Evolutionary conservation across 257 asterid genomes (phyloP), one percentile per base, ranked within the genome.

Genomic region (Nicotiana knightiana): DNA sequence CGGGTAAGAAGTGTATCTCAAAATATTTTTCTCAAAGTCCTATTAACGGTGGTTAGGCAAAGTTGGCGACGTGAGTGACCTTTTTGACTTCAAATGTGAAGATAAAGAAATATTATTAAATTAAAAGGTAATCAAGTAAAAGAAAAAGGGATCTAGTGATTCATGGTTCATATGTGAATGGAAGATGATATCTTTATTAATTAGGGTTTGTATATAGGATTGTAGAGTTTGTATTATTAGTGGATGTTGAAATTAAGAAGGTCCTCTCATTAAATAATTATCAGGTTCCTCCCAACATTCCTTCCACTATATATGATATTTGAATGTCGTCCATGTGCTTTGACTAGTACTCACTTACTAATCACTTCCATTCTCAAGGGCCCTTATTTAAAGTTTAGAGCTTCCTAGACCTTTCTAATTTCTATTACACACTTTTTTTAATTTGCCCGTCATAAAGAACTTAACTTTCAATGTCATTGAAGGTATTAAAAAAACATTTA

Each of bases 291-390:
- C 18, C 83, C 58, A 61, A 37, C 63, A 62, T 17, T 64, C 85
- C 54, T 67, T 67, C 77, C 85, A 28, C 32, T 4, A 33, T 18
- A 16, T 39, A n/a, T 70, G n/a, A 70, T 10, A 68, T 68, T 68
- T 68, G 76, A 48, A 0, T 71, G 58, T 54, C 18, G 15, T 48
- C 81, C 85, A 82, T 78, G 75, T 85, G 83, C 64, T n/a, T 10
- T 80, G 58, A 84, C 11, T 12, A 58, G 37, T 71, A 55, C 18
- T 26, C 1, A 13, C 26, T 62, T 79, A 51, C 64, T 75, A 65
- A 26, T n/a, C 67, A 68, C 43, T 46, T 82, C 84, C 88, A 85
- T 82, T 68, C 55, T 64, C 43, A 12, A 75, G 15, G 88, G 86
- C 82, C 82, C 16, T 43, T 71, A 78, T 80, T 85, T 79, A 82